Base-by-base conservation (phyloP, 2,329 filamentous ascomycete species). In the Exserohilum rostratum region DNA sequence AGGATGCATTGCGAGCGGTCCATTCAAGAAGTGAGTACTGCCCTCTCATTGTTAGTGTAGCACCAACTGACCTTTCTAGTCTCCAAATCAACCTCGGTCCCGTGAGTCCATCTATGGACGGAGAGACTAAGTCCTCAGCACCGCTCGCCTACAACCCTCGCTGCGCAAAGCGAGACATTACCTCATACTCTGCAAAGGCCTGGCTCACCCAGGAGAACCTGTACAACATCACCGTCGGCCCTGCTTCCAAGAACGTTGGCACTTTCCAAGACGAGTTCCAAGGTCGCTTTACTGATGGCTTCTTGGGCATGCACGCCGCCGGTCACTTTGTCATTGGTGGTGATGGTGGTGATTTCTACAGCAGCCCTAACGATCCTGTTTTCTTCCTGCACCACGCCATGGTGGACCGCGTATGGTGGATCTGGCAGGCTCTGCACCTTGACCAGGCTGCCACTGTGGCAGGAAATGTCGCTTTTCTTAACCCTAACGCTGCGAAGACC, bases 181-280 rank as follows among this genome's bases (percentile, higher is more conserved):
- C 73, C 40, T 68, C 68, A 1, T 69, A 59, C 10, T 47, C 58
- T 1, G 53, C 53, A 1, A 27, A 42, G 4, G 55, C 48, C 3
- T 61, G 58, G 58, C 40, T 58, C 3, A 62, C 57, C 3, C 25
- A 34, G 1, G 51, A 70, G 2, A 79, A 84, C 33, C 37, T 67
- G 2, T 38, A 55, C 61, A 75, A 78, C 53, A 80, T 81, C 2
- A 79, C 81, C 12, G 64, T 84, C 31, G 85, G 85, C 55, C 78
- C 81, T 58, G 83, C 83, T 34, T 56, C 54, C 1, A 46, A 31
- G 11, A 79, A 77, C 57, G 76, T 77, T 27, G 42, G 5, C 3
- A 30, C 37, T 3, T 64, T 80, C 77, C 59, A 72, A 74, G 45
- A 67, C 44, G 59, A 60, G 75, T 34, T 65, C 0, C 57, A 64